Base-by-base conservation (phyloP, 805 yeast genomes). In the Barnettozyma populi region DNA sequence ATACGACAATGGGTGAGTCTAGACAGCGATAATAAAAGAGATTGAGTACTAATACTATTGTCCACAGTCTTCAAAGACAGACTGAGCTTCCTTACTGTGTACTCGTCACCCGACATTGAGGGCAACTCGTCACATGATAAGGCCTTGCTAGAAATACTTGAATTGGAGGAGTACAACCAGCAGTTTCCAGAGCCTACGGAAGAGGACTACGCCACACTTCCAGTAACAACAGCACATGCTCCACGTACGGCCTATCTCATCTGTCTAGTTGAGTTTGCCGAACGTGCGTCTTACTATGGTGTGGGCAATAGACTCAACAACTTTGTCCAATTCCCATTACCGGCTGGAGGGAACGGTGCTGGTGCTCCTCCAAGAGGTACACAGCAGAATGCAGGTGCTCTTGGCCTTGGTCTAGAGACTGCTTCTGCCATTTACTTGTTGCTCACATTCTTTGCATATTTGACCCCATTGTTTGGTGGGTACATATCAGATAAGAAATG, bases 211-310 rank as follows among this genome's bases (percentile, higher is more conserved):
- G 41, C 45, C 2, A 59, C 54, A 5, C 65, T 64, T 41, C 62
- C 69, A 47, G 60, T 67, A 46, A 56, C 70, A 9, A 59, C 68
- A 19, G 82, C 80, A 31, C 56, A 65, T 24, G 74, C 79, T 41
- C 75, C 79, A 10, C 65, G 64, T 46, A 65, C 70, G 25, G 62
- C 74, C 37, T 79, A 78, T 63, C 65, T 79, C 44, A 72, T 82
- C 50, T 79, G 77, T 48, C 45, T 85, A 39, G 87, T 86, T 32
- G 94, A 86, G 68, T 76, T 86, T 52, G 78, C 90, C 44, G 95
- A 86, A 65, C 76, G 95, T 52, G 85, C 86, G 64, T 75, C 90
- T 14, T 86, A 81, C 69, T 86, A 86, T 59, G 92, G 94, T 60
- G 68, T 84, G 51, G 73, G 82, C 32, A 84, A 86, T 46, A 84